Base-by-base conservation (phyloP, 2,329 filamentous ascomycete genomes). In the Plectosphaerella cucumerina region DNA sequence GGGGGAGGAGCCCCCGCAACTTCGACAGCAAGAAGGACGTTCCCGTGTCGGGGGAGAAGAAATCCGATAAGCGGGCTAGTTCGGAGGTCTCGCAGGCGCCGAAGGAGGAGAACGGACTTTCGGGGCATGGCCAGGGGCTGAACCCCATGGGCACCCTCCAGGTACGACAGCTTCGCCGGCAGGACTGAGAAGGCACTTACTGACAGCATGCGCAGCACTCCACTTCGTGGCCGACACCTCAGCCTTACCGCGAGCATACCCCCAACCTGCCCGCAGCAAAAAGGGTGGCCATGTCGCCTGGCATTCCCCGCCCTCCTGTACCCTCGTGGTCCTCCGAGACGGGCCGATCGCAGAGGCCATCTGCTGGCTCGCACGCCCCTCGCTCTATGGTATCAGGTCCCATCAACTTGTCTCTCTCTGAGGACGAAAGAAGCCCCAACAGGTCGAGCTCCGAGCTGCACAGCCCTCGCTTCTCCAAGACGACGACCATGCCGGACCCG, bases 21-120 rank as follows among this genome's bases (percentile, higher is more conserved):
- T 97, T 97, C 66, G 91, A 96, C 62, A 91, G 89, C 49, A 82
- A 89, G 53, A 95, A 94, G 65, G 90, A 96, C 62, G 82, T 93
- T 48, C 88, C 89, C 1, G 73, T 96, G 47, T 87, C 84, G 1
- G 70, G 70, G 6, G 77, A 79, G 18, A 77, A 74, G 62, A 72
- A 71, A 53, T 42, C 65, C 15, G 77, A 80, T 53, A 71, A 73
- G 53, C 71, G 72, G 58, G 66, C 64, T 22, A 75, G 73, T 56
- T 71, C 62, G 18, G 56, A 55, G 23, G 48, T 51, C 14, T 52
- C 53, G 9, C 43, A 46, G 6, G 34, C 45, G 18, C 33, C 44
- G 21, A 47, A 65, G 58, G 55, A 64, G 61, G 41, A 62, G 59
- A 45, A 60, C 59, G 52, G 51, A 34, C 37, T 44, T 6, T 47